Evolutionary conservation across 192 early-diverging fungal genomes (phyloP), one percentile per base, ranked within the genome.

Genomic region (Coemansia sp.): DNA sequence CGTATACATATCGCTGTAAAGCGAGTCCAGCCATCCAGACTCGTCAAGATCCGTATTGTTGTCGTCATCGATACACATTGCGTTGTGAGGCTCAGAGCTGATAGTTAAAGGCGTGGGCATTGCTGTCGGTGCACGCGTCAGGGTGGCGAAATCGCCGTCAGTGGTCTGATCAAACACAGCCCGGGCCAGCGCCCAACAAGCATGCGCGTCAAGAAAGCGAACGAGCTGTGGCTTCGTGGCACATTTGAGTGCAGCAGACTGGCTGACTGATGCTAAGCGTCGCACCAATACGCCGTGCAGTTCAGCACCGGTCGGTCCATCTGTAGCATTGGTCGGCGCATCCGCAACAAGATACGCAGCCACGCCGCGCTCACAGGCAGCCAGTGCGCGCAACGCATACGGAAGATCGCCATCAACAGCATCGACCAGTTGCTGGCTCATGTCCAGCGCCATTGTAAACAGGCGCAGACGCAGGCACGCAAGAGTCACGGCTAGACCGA

Each of bases 1-100:
- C 6, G 67, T 56, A 62, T 84, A 90, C 10, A 72, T 23, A 57
- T 81, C 82, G 14, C 62, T 15, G 55, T 87, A 90, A 10, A 89
- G 71, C 19, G 65, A 56, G 14, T 38, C 32, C 12, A 76, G 60
- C 79, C 79, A 82, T 17, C 50, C 60, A 22, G 76, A 57, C 10
- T 51, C n/a, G 4, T 53, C 39, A 19, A 11, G 11, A 21, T 23
- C 21, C 24, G 51, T 11, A 8, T 53, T 12, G 21, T 5, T 22
- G 22, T 50, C 19, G 7, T 32, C 32, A 5, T 7, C 32, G 1
- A 32, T 32, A 32, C 32, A 32, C 17, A 23, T 23, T 24, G 51
- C 8, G 22, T 12, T 2, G 5, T 24, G 10, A 12, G 51, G 10
- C 21, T 43, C 41, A 43, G 11, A 15, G 2, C 2, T n/a, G 15